Evolutionary conservation across 129 eudicot species (phyloP), one percentile per base, ranked within the genome.

Genomic region (Artemisia tridentata): DNA sequence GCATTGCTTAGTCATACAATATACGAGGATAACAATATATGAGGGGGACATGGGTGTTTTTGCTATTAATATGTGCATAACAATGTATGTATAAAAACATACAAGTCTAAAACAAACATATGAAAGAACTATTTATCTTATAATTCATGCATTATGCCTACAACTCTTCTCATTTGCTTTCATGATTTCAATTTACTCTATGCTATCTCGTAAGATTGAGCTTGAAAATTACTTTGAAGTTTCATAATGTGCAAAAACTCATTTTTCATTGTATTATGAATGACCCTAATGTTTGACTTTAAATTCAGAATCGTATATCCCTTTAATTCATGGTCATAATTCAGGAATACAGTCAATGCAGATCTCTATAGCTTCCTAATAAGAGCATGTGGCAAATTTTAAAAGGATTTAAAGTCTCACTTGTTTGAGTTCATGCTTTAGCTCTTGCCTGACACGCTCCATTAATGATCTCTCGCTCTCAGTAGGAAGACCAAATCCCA

Each of bases 401-500:
- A 45, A 7, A 19, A 67, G 58, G 64, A 54, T 53, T 53, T 6
- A 17, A 15, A 49, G 63, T 48, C 65, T 77, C 20, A 87, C 97
- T 83, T 91, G 93, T 76, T 91, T 91, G 54, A 91, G 67, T 49
- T 91, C 97, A 46, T 91, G 95, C 80, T 91, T 91, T 16, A 91
- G 80, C 80, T 91, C 95, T 69, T 85, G 97, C 73, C 97, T 78
- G 34, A 91, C 97, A 19, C 95, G 91, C 80, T 91, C 97, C 97
- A 91, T 91, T 61, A 91, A 67, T 8, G 97, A 87, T 72, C 91
- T 85, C 68, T 90, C 97, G 34, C 87, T 87, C 80, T 90, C 97
- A 5, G 97, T 87, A 63, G 91, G 97, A 45, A 93, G 97, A 17
- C 97, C 97, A 48, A 91, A 87, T 47, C 97, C 97, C 95, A 87